Conservation (phyloP, 2,329 filamentous ascomycete species). For the Trichoderma atroviride region DNA sequence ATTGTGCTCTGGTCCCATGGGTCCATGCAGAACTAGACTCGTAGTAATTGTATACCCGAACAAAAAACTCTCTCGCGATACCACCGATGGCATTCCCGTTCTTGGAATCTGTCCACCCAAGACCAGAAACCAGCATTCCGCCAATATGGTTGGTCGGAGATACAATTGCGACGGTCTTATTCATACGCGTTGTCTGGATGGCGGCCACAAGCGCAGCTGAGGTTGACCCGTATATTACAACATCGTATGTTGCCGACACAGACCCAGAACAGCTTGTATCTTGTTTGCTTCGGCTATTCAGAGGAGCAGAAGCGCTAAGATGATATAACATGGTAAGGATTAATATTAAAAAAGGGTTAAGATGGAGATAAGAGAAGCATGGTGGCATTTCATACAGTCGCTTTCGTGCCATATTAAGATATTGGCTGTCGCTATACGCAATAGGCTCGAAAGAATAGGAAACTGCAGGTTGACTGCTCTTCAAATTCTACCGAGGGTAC, state of each 20-base stretch:
- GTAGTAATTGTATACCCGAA: constrained; percentile 11
- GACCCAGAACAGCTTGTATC: background rate
- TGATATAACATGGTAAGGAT: background rate
- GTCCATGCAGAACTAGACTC: constrained; percentile 1
- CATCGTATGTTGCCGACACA: constrained; percentile 16
- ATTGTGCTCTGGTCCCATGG: constrained; percentile 10
- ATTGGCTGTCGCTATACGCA: background rate
- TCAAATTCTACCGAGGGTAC: background rate
- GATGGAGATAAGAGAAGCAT: background rate
- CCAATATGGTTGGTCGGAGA: constrained; percentile 28
- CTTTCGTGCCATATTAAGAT: background rate
- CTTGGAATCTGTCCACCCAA: constrained; percentile 29
- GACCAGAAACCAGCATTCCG: constrained; percentile 27
- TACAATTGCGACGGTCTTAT: constrained; percentile 26
- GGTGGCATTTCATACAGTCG: background rate
- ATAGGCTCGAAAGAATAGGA: background rate
- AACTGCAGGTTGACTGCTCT: background rate
- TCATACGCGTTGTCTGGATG: constrained; percentile 29
- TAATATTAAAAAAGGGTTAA: background rate
- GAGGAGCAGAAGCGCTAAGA: background rate
- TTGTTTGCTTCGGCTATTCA: background rate
- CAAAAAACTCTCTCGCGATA: constrained; percentile 20
- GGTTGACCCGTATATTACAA: constrained; percentile 31
- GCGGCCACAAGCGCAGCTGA: constrained; percentile 29
- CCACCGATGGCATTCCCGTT: constrained; percentile 22